phyloP scores from a whole-genome alignment of 1,284 basidiomycete genomes.

The Farysia itapuensis region DNA sequence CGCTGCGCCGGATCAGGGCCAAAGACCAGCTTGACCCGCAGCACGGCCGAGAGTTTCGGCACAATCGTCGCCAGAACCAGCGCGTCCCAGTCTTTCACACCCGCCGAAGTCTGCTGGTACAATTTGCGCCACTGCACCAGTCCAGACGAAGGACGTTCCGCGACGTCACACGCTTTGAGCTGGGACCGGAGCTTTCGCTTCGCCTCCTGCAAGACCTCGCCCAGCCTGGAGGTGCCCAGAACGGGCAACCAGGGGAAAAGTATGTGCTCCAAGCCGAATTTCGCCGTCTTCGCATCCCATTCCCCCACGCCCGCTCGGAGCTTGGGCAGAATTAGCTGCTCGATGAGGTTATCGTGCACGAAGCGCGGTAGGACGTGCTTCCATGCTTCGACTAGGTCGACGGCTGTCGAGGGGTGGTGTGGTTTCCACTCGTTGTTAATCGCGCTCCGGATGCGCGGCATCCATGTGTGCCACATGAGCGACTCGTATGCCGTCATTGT shows the following conservation, averaged over 20 bases:
- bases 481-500: constrained; percentile 93
- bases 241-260: constrained; percentile 92
- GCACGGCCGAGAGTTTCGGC: constrained; percentile 77
- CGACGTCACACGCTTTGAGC: constrained; percentile 71
- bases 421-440: constrained; percentile 82
- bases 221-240: constrained; percentile 73
- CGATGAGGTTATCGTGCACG: constrained; percentile 88
- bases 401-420: constrained; percentile 71
- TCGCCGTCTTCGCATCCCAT: constrained; percentile 63
- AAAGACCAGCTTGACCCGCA: constrained; percentile 81
- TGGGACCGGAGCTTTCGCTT: constrained; percentile 78
- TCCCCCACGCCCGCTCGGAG: constrained; percentile 78
- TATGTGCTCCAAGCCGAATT: constrained; percentile 68
- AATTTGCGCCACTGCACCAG: constrained; percentile 39
- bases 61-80: constrained; percentile 86
- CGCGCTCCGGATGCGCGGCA: constrained; percentile 84
- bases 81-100: constrained; percentile 76
- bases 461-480: constrained; percentile 89
- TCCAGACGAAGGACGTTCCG: constrained; percentile 9
- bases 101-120: not conserved
- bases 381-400: constrained; percentile 86
- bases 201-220: constrained; percentile 79
- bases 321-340: constrained; percentile 92
- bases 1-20: too few species aligned
- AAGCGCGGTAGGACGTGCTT: constrained; percentile 81